These are phyloP conservation scores for Saccharomycopsis fibuligera DNA, from an alignment of 805 yeast species.

Conservation along the genomic window DNA sequence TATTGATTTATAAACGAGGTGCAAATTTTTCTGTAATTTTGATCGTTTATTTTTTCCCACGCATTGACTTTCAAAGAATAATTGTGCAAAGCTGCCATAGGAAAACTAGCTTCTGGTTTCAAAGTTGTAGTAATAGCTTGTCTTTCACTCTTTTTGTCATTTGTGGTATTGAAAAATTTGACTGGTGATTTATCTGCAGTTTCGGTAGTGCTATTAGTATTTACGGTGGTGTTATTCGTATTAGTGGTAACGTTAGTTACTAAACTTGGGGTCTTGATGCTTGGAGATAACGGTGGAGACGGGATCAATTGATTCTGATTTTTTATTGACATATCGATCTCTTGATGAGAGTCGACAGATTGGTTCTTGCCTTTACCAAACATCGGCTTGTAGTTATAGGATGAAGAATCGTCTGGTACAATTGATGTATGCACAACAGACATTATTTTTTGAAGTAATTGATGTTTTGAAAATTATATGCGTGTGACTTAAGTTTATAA, in stretches of 20 bases:
- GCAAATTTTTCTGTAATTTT: slow-evolving; percentile 43
- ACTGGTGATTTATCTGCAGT: not conserved
- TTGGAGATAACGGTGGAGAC: slow-evolving; percentile 42
- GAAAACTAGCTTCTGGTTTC: slow-evolving; percentile 31
- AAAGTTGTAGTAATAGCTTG: not conserved
- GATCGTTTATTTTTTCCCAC: slow-evolving; percentile 38
- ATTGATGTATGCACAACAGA: too few relatives aligned
- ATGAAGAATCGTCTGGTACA: too few relatives aligned
- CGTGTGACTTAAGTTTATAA: too few relatives aligned
- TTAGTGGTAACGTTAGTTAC: slow-evolving; percentile 1
- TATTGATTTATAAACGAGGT: slow-evolving; percentile 49
- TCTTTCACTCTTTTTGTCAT: not conserved
- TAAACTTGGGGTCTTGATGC: slow-evolving; percentile 30
- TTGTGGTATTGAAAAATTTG: not conserved
- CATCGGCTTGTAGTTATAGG: too few relatives aligned
- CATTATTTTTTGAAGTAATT: too few relatives aligned
- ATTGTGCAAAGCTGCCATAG: slow-evolving; percentile 41
- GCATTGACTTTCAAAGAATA: slow-evolving; percentile 46
- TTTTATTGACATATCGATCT: not conserved
- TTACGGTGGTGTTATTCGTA: not conserved
- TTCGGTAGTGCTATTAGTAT: not conserved
- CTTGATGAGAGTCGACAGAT: not conserved
- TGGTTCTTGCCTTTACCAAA: too few relatives aligned
- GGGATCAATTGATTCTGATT: slow-evolving; percentile 29
- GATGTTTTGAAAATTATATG: too few relatives aligned